These are phyloP conservation scores for Cercospora sesami DNA, from an alignment of 2,329 filamentous ascomycete genomes.

Conservation along the genomic window DNA sequence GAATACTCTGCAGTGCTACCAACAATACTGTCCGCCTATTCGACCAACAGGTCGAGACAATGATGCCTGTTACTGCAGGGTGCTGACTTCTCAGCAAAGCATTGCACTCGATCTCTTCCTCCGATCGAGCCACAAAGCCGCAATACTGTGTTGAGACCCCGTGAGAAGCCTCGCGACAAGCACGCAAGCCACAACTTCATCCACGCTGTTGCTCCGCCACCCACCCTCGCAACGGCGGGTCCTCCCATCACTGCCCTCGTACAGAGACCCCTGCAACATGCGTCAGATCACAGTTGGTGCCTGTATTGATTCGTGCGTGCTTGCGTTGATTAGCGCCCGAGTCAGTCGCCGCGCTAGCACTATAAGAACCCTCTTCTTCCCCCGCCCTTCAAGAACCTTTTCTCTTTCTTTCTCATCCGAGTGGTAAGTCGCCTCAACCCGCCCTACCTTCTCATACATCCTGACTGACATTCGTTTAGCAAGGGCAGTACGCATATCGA, in stretches of 20 bases:
- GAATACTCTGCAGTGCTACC: background rate
- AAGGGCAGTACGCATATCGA: constrained; percentile 78
- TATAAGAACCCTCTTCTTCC: background rate
- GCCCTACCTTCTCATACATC: background rate
- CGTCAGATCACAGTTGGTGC: background rate
- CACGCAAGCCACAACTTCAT: background rate
- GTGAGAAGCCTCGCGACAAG: background rate
- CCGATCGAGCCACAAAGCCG: background rate
- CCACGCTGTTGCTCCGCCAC: background rate
- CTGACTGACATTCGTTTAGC: constrained; percentile 49
- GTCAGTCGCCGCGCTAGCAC: background rate
- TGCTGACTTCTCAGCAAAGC: background rate
- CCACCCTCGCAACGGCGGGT: background rate
- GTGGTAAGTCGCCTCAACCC: constrained; percentile 1
- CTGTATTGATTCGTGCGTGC: background rate
- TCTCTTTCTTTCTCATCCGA: background rate
- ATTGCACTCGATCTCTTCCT: background rate
- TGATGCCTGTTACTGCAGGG: background rate
- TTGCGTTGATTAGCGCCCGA: background rate
- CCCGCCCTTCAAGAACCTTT: background rate
- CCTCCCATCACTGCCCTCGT: background rate
- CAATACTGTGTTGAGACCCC: background rate
- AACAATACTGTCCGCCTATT: background rate
- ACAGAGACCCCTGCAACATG: background rate
- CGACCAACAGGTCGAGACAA: background rate